A percentile compares a stretch with the other conserved stretches of the same genome.
phyloP scores from a whole-genome alignment of 345 rosid species.

The Sonneratia alba region DNA sequence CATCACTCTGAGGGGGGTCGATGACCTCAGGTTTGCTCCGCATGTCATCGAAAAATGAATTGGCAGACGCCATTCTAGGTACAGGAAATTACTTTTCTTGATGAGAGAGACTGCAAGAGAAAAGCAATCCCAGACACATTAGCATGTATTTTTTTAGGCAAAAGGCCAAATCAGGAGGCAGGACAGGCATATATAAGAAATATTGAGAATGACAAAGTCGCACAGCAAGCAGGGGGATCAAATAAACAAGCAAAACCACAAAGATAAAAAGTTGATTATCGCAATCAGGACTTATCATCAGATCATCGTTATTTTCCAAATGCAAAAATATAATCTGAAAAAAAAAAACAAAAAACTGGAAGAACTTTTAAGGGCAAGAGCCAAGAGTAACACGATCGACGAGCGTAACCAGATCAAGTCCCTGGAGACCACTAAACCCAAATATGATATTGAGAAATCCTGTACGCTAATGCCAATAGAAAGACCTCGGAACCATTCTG shows the following conservation, averaged over 20 bases:
- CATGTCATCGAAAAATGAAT: constrained; percentile 45
- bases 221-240: background rate
- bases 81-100: background rate
- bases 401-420: background rate
- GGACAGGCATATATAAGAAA: background rate
- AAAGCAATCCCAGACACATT: background rate
- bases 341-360: background rate
- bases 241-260: background rate
- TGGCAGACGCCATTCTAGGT: constrained; percentile 46
- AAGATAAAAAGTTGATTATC: background rate
- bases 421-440: background rate
- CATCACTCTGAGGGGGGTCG: constrained; percentile 56
- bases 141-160: background rate
- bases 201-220: background rate
- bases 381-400: too few species aligned
- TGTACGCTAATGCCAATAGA: background rate
- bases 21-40: constrained; percentile 57
- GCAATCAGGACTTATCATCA: background rate
- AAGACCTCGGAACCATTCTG: background rate
- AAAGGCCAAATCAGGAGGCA: background rate
- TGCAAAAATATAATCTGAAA: background rate
- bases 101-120: constrained; percentile 4
- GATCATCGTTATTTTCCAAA: background rate
- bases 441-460: background rate
- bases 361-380: too few species aligned